Base-by-base conservation (phyloP, 2,329 filamentous ascomycete species). In the Talaromyces albobiverticillius region DNA sequence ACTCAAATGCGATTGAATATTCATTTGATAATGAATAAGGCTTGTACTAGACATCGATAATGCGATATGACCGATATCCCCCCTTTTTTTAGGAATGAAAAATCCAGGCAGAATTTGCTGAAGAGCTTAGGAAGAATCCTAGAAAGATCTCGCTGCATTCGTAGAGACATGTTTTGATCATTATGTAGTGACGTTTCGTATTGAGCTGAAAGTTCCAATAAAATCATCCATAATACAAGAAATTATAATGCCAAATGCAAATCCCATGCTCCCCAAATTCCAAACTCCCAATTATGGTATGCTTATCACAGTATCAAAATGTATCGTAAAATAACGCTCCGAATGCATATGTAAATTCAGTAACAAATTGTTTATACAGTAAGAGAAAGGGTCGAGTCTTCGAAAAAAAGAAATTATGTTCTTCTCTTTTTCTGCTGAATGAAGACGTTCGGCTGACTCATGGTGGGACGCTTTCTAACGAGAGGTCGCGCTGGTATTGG, bases 381-480 rank as follows among this genome's bases (percentile, higher is more conserved):
- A 46, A 29, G 4, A 40, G 5, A 16, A 42, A 46, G 22, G 20
- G 23, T 20, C 9, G 5, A 25, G 16, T n/a, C 18, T 14, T 8
- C 20, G 11, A 45, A n/a, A n/a, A n/a, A n/a, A n/a, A n/a, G n/a
- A n/a, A 36, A 23, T 53, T 26, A 57, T 10, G 18, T 18, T 13
- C 43, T 57, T 42, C 55, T 57, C 32, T 56, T 57, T 29, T 62
- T 62, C 14, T 56, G 58, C 46, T 57, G 59, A n/a, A 62, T 59
- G 46, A 62, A 61, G 9, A 60, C 46, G 42, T 61, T 69, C 4
- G 66, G 65, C 13, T 51, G 46, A 38, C 34, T 51, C 10, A 42
- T 16, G 4, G 31, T 16, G 47, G 48, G 41, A 11, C 53, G 47
- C 42, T 47, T 51, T 29, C 47, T 51, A 4, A 53, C 10, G 4